Evolutionary conservation across 2,329 filamentous ascomycete genomes (phyloP).

Genomic region (Diaporthe destruens): DNA sequence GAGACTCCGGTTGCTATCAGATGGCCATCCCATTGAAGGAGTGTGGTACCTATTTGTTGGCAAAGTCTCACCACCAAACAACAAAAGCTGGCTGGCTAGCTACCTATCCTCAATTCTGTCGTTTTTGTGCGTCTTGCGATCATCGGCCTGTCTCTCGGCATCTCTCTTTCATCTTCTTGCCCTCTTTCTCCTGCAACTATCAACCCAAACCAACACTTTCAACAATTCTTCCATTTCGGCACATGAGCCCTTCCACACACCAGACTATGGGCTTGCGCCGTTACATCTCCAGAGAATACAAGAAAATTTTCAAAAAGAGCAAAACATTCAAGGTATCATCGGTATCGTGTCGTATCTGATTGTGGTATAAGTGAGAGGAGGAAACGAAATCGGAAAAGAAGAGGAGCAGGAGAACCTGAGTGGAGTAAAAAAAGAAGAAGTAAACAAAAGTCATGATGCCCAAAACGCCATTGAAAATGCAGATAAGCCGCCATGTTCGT

Average conservation of each 20-base stretch:
- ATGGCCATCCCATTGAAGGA: slow-evolving; percentile 38
- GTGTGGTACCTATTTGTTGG: slow-evolving; percentile 30
- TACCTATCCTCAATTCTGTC: slow-evolving; percentile 5
- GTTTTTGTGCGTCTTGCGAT: slow-evolving; percentile 40
- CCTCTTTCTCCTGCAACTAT: background rate
- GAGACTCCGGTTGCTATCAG: slow-evolving; percentile 39
- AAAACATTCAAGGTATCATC: slow-evolving; percentile 42
- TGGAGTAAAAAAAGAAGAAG: slow-evolving; percentile 40
- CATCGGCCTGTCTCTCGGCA: slow-evolving; percentile 18
- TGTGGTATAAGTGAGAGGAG: slow-evolving; percentile 38
- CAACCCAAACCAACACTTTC: background rate
- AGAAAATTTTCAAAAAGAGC: background rate
- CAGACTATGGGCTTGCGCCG: slow-evolving; percentile 33
- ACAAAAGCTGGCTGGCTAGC: slow-evolving; percentile 12
- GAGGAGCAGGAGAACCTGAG: slow-evolving; percentile 19
- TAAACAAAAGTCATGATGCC: slow-evolving; percentile 37
- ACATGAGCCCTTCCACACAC: slow-evolving; percentile 20
- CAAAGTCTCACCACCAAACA: slow-evolving; percentile 28
- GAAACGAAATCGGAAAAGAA: background rate
- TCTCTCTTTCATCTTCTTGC: slow-evolving; percentile 11
- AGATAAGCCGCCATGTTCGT: slow-evolving; percentile 28
- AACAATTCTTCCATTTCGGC: slow-evolving; percentile 8
- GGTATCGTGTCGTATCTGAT: slow-evolving; percentile 41
- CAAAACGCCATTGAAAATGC: slow-evolving; percentile 39
- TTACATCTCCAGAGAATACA: slow-evolving; percentile 29